Evolutionary conservation across 306 rosid species (phyloP).

Genomic region (Glycine tomentella): DNA sequence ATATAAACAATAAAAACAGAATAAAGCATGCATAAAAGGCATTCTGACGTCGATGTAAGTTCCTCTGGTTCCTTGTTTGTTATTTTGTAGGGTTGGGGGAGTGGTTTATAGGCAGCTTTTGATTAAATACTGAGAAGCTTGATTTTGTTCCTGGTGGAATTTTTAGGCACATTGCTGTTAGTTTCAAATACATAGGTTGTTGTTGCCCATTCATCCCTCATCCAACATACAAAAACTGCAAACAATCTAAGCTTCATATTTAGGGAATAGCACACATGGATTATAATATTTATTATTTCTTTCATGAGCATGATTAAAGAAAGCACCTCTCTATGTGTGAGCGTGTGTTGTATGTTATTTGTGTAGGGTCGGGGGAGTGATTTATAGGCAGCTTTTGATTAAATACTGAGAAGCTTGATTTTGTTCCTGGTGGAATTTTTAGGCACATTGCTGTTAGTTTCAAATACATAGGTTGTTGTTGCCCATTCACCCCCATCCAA

Average conservation of each 20-base stretch:
- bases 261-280: conserved; percentile 9
- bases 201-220: neutral
- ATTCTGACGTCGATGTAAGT: neutral
- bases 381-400: conserved; percentile 11
- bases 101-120: conserved; percentile 16
- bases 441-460: neutral
- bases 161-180: neutral
- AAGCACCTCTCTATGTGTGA: neutral
- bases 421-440: conserved; percentile 7
- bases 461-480: neutral
- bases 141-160: conserved; percentile 3
- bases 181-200: conserved; percentile 7
- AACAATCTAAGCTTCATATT: neutral
- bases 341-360: conserved; percentile 15
- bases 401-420: conserved; percentile 7
- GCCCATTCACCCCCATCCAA: neutral
- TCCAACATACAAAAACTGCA: neutral
- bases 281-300: neutral
- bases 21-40: conserved; percentile 28
- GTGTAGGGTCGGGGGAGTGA: neutral
- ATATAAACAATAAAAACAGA: conserved; percentile 2
- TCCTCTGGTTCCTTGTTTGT: neutral
- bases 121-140: conserved; percentile 7
- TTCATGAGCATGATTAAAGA: neutral
- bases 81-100: neutral